Conservation (phyloP, 305 asterid species). For the Fraxinus velutina region DNA sequence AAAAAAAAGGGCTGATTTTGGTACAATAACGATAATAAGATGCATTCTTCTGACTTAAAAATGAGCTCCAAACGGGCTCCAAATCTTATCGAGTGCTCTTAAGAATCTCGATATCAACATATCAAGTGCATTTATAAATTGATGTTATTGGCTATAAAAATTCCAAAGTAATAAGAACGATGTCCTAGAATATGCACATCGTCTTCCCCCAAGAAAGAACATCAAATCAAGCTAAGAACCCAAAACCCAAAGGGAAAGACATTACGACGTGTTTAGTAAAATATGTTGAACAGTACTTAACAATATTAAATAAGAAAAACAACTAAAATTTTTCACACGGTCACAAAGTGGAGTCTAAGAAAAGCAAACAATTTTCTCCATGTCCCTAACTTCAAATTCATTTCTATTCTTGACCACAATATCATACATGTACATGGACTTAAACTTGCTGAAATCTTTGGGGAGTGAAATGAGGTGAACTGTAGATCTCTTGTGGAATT, state of each 20-base stretch:
- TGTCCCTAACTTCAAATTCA: slow-evolving; percentile 10
- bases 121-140: neutral
- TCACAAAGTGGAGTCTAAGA: neutral
- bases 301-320: neutral
- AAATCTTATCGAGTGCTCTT: neutral
- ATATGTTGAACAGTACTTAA: neutral
- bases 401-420: slow-evolving; percentile 74
- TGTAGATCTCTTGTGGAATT: slow-evolving; percentile 72
- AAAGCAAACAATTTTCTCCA: neutral
- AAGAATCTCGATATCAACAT: neutral
- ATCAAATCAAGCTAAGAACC: neutral
- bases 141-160: neutral
- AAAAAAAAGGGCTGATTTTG: too few species aligned
- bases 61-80: too few species aligned
- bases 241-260: neutral
- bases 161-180: neutral
- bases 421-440: slow-evolving; percentile 85
- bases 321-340: neutral
- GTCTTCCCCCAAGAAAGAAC: neutral
- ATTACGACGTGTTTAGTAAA: neutral
- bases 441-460: slow-evolving; percentile 67
- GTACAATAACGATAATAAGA: too few species aligned
- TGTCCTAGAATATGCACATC: neutral
- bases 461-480: slow-evolving; percentile 80
- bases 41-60: too few species aligned